Evolutionary conservation across 1,284 basidiomycete genomes (phyloP).

Genomic region (Ganoderma leucocontextum): DNA sequence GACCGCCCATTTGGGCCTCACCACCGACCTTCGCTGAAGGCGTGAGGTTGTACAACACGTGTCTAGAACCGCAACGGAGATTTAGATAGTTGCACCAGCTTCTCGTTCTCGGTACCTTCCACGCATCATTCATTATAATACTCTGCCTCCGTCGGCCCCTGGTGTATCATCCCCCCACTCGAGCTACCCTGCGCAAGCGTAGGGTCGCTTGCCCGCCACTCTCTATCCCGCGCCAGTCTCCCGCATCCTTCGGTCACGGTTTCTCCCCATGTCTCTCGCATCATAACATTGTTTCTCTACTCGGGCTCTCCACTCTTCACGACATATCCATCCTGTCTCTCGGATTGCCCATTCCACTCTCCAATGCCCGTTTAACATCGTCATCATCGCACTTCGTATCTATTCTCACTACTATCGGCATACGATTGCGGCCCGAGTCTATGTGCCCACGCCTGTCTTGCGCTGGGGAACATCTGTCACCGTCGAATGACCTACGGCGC

Average conservation of each 20-base stretch:
- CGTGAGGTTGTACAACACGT: constrained; percentile 35
- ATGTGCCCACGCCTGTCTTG: constrained; percentile 26
- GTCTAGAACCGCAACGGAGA: constrained; percentile 41
- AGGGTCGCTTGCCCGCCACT: constrained; percentile 39
- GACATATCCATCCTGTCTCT: constrained; percentile 74
- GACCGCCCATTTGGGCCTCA: constrained; percentile 39
- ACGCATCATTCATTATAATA: constrained; percentile 42
- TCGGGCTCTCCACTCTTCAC: constrained; percentile 49
- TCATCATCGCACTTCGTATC: constrained; percentile 43
- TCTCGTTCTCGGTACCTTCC: constrained; percentile 30
- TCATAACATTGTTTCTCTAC: constrained; percentile 33
- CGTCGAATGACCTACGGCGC: constrained; percentile 27
- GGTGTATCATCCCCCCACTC: constrained; percentile 40
- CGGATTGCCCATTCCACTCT: constrained; percentile 38
- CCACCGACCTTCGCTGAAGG: constrained; percentile 40
- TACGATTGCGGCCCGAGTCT: constrained; percentile 29
- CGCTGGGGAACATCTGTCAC: constrained; percentile 31
- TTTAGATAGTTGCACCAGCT: constrained; percentile 39
- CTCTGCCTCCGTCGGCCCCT: constrained; percentile 36
- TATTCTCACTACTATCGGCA: constrained; percentile 40
- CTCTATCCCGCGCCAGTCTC: constrained; percentile 41
- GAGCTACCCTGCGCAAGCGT: constrained; percentile 42
- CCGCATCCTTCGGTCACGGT: constrained; percentile 34
- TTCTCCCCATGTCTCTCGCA: constrained; percentile 36
- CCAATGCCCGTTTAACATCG: constrained; percentile 37